Evolutionary conservation across 441 rosid genomes (phyloP), one percentile per base, ranked within the genome.

Genomic region (Adansonia madagascariensis): DNA sequence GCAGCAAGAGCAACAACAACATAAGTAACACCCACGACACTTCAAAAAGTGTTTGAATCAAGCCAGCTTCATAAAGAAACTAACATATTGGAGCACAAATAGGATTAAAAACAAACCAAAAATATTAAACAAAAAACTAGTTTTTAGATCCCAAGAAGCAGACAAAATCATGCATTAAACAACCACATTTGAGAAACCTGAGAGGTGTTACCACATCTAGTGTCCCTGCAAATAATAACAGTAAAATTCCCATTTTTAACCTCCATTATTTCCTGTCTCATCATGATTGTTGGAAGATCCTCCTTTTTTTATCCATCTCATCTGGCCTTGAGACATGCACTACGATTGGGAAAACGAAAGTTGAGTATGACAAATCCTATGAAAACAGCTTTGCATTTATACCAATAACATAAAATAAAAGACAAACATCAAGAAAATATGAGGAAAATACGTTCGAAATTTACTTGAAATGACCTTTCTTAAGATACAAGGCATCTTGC

Each of bases 181-280:
- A 76, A 73, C 73, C 83, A 59, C 56, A 94, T 97, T 95, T 93
- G 99, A 73, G 97, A 98, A 81, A 95, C 97, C 83, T 95, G 99
- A 66, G 98, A 93, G 66, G 98, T 95, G 89, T 95, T 95, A 78
- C 98, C 98, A 85, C 97, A 91, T 50, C 99, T 97, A 44, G 99
- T 95, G 86, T 95, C 94, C 80, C 99, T 96, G 57, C 94, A 91
- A 69, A 93, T 87, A 71, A 93, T 91, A 78, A 91, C 85, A 0
- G 85, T 56, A 1, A 90, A 77, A 60, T 92, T 87, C 55, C 89
- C 83, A 78, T 92, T 89, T 73, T 91, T 87, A 71, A 95, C 98
- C 86, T 93, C 96, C 99, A 95, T 93, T 68, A 95, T 92, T 86
- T 93, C 99, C 78, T 95, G 98, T 86, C 93, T 98, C 98, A 93